Evolutionary conservation across 2,329 filamentous ascomycete genomes (phyloP).

Genomic region (Mariannaea elegans): DNA sequence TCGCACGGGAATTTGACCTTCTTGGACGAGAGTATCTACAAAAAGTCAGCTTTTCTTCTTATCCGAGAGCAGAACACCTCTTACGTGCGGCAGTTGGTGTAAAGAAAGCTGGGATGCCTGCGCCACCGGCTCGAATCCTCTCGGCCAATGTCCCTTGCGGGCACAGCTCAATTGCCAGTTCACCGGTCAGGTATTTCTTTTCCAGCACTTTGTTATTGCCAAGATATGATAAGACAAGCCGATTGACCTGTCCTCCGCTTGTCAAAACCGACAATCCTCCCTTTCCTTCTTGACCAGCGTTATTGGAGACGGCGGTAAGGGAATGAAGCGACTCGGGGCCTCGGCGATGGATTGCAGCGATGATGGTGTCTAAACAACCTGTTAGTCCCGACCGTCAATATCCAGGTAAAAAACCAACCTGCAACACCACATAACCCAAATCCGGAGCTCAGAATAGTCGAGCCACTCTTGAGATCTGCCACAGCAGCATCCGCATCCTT

Average conservation of each 20-base stretch:
- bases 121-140: slow-evolving; percentile 75
- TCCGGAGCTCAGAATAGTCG: slow-evolving; percentile 77
- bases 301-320: slow-evolving; percentile 82
- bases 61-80: slow-evolving; percentile 32
- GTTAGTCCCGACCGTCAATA: background rate
- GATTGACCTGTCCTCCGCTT: slow-evolving; percentile 73
- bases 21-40: slow-evolving; percentile 70
- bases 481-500: slow-evolving; percentile 72
- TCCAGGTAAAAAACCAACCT: slow-evolving; percentile 52
- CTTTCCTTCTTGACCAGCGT: slow-evolving; percentile 75
- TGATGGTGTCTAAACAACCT: slow-evolving; percentile 70
- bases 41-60: slow-evolving; percentile 20
- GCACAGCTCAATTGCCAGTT: slow-evolving; percentile 78
- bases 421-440: slow-evolving; percentile 85
- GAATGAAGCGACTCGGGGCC: slow-evolving; percentile 69
- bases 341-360: slow-evolving; percentile 70
- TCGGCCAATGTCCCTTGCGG: slow-evolving; percentile 80
- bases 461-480: slow-evolving; percentile 74
- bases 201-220: slow-evolving; percentile 82
- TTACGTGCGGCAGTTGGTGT: slow-evolving; percentile 76
- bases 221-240: slow-evolving; percentile 78
- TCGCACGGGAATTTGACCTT: slow-evolving; percentile 72
- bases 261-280: slow-evolving; percentile 75
- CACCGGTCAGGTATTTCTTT: slow-evolving; percentile 76
- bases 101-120: slow-evolving; percentile 83